Evolutionary conservation across 495 filamentous ascomycete species (phyloP).

Genomic region (Penicillium antarcticum): DNA sequence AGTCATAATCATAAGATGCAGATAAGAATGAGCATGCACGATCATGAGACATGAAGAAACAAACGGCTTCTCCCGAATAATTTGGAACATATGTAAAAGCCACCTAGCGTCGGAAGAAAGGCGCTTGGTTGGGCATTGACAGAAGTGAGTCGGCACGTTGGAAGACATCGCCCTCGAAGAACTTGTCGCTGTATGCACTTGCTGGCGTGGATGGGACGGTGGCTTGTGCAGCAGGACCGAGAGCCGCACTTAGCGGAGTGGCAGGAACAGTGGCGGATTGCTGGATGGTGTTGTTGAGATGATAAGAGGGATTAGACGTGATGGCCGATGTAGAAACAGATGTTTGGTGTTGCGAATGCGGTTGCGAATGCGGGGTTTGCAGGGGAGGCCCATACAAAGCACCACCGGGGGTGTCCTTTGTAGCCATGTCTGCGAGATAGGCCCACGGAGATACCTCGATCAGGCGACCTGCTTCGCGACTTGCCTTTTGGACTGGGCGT

Average conservation of each 20-base stretch:
- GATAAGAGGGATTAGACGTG: constrained; percentile 19
- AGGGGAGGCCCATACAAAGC: constrained; percentile 39
- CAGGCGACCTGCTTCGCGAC: constrained; percentile 69
- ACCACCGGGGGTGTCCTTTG: constrained; percentile 22
- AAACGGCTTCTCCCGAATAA: background rate
- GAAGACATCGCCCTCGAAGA: constrained; percentile 69
- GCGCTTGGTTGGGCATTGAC: constrained; percentile 50
- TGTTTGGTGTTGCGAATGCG: constrained; percentile 32
- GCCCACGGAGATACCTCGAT: constrained; percentile 80
- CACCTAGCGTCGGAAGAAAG: constrained; percentile 32
- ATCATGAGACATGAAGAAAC: constrained; percentile 4
- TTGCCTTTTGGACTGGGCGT: constrained; percentile 68
- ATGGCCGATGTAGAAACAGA: constrained; percentile 30
- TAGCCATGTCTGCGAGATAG: constrained; percentile 43
- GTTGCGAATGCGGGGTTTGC: constrained; percentile 31
- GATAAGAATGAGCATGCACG: background rate
- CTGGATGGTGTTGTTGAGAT: constrained; percentile 31
- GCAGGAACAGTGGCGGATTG: constrained; percentile 50
- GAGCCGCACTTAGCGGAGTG: constrained; percentile 77
- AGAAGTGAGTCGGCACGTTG: constrained; percentile 70
- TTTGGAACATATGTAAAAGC: background rate
- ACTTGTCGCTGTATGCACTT: constrained; percentile 60
- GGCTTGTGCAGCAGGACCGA: constrained; percentile 84
- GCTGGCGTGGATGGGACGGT: constrained; percentile 80
- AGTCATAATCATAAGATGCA: constrained; percentile 9